Conservation (phyloP, 805 yeast genomes). For the Monosporozyma aquatica region DNA sequence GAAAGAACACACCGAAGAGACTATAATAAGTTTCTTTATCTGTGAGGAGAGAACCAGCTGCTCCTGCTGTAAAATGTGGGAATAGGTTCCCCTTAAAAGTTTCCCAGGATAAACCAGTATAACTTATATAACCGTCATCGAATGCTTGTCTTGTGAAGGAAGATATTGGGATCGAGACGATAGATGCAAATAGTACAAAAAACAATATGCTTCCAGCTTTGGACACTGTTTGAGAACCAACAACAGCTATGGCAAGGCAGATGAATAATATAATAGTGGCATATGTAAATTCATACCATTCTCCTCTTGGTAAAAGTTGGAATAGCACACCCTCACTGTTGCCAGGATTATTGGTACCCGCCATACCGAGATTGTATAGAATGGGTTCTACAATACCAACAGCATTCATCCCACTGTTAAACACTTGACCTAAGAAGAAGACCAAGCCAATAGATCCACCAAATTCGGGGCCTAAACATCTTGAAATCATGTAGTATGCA, state of each 20-base stretch:
- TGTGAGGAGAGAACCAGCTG: constrained; percentile 72
- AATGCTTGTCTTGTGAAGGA: constrained; percentile 59
- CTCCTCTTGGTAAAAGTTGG: constrained; percentile 57
- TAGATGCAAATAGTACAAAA: constrained; percentile 55
- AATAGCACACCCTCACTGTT: constrained; percentile 33
- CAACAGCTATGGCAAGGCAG: constrained; percentile 68
- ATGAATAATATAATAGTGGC: constrained; percentile 58
- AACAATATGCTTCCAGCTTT: constrained; percentile 73
- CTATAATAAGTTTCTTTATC: constrained; percentile 69
- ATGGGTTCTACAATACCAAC: constrained; percentile 94
- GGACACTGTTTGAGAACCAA: constrained; percentile 76
- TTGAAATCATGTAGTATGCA: constrained; percentile 92
- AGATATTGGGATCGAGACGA: constrained; percentile 75
- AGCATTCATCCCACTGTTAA: constrained; percentile 86
- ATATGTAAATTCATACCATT: constrained; percentile 60
- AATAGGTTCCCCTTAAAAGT: constrained; percentile 58
- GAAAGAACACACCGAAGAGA: constrained; percentile 90
- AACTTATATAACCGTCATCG: constrained; percentile 39
- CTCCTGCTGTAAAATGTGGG: constrained; percentile 80
- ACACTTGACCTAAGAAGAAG: constrained; percentile 87
- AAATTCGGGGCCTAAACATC: constrained; percentile 94
- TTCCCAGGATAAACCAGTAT: constrained; percentile 66
- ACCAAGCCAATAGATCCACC: constrained; percentile 97
- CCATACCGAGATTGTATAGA: constrained; percentile 69
- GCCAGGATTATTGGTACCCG: constrained; percentile 35